Base-by-base conservation (phyloP, 2,329 filamentous ascomycete species). In the Lachnellula cervina region DNA sequence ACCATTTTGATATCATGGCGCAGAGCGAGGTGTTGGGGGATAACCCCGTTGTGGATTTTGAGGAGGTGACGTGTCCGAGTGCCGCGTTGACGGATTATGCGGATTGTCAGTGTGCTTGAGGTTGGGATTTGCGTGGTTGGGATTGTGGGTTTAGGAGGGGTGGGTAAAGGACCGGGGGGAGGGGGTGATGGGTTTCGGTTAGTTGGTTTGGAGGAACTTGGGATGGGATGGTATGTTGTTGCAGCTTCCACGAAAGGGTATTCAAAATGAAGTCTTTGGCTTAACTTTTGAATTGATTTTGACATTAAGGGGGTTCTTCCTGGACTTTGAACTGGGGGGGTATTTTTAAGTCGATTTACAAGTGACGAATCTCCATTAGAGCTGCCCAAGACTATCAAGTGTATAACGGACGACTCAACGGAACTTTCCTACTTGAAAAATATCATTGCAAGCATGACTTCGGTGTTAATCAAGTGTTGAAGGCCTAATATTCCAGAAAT, bases 1-100 rank as follows among this genome's bases (percentile, higher is more conserved):
- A 71, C 52, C 69, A 71, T 59, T 73, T 72, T 52, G 70, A 72
- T 59, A 71, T 73, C 53, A 70, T 68, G 64, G 66, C 69, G 17
- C 34, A 65, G 57, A 66, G 57, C 32, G 59, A 65, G 51, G 57
- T 72, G 7, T 65, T 72, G 46, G 70, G 69, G 8, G 66, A 71
- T 47, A 72, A 72, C 51, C 57, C 62, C 1, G 63, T 72, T 2
- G 70, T 71, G 40, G 54, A 70, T 43, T 71, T 72, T 45, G 63
- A 68, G 60, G 51, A 62, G 16, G 65, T 71, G 3, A 45, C 55
- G 3, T 72, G 69, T 51, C 71, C 70, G 4, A 23, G 42, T 44
- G 17, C 42, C 8, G 19, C 42, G 11, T 11, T 11, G n/a, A 44
- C 14, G 9, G 42, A 44, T 44, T 44, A 7, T 17, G 42, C 14